phyloP scores from a whole-genome alignment of 306 rosid species.

The Cicer judaicum region DNA sequence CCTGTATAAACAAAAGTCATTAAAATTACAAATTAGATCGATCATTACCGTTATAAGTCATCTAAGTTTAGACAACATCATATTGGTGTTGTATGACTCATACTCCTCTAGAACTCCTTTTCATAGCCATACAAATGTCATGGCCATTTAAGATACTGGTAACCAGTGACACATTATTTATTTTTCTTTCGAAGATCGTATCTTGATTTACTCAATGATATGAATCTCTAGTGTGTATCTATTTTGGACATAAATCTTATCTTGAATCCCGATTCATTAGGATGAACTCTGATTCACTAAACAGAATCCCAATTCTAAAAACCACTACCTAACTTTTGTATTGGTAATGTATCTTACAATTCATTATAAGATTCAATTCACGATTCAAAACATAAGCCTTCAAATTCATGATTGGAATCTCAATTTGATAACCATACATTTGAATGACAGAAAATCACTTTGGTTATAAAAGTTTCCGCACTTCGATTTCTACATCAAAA shows the following conservation, averaged over 20 bases:
- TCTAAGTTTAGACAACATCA: constrained; percentile 10
- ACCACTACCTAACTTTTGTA: too few species aligned
- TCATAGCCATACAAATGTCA: constrained; percentile 10
- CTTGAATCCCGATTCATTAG: background rate
- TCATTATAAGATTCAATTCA: too few species aligned
- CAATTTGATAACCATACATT: background rate
- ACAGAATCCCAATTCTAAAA: too few species aligned
- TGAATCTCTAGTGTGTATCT: too few species aligned
- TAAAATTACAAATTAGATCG: constrained; percentile 12
- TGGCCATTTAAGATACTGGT: constrained; percentile 15
- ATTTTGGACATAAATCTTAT: background rate
- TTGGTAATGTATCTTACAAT: too few species aligned
- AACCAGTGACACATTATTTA: constrained; percentile 2
- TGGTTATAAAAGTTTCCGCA: background rate
- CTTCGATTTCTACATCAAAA: constrained; percentile 28
- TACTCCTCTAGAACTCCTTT: constrained; percentile 1
- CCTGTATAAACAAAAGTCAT: constrained; percentile 55
- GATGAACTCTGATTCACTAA: too few species aligned
- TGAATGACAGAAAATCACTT: constrained; percentile 22
- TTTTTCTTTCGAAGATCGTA: constrained; percentile 6
- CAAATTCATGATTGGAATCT: too few species aligned
- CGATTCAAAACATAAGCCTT: too few species aligned
- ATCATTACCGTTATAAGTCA: constrained; percentile 13
- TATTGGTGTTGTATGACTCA: background rate
- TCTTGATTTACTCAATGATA: too few species aligned